Evolutionary conservation across 2,329 filamentous ascomycete genomes (phyloP).

Genomic region (Pseudogymnoascus sp.): DNA sequence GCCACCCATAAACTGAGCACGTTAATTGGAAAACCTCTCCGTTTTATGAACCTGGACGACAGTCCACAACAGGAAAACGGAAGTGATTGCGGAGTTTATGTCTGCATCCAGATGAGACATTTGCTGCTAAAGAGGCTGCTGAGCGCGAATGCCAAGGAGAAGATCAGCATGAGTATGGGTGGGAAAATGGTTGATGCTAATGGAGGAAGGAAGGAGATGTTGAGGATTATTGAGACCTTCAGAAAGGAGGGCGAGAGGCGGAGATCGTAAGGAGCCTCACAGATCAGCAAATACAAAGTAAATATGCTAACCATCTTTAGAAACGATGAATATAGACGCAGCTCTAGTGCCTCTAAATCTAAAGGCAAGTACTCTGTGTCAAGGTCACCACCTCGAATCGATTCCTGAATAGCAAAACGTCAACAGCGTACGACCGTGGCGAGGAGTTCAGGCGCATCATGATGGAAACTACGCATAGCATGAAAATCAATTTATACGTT

Average conservation of each 20-base stretch:
- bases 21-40: conserved; percentile 57
- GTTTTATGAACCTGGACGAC: conserved; percentile 76
- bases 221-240: conserved; percentile 77
- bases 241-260: conserved; percentile 81
- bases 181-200: conserved; percentile 74
- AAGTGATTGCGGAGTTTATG: conserved; percentile 91
- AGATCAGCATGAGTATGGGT: conserved; percentile 89
- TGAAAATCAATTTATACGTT: neutral
- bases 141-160: conserved; percentile 68
- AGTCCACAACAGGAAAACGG: conserved; percentile 86
- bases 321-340: conserved; percentile 2
- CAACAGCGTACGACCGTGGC: neutral
- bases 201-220: conserved; percentile 80
- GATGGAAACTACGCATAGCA: neutral
- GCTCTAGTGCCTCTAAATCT: neutral
- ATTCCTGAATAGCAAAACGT: neutral
- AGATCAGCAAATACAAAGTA: neutral
- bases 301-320: neutral
- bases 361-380: neutral
- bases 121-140: conserved; percentile 79
- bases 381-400: conserved; percentile 1
- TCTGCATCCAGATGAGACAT: conserved; percentile 91
- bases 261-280: conserved; percentile 54
- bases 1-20: conserved; percentile 60
- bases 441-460: neutral